phyloP scores from a whole-genome alignment of 352 stramenopile species.

The Pythium brachiatum region DNA sequence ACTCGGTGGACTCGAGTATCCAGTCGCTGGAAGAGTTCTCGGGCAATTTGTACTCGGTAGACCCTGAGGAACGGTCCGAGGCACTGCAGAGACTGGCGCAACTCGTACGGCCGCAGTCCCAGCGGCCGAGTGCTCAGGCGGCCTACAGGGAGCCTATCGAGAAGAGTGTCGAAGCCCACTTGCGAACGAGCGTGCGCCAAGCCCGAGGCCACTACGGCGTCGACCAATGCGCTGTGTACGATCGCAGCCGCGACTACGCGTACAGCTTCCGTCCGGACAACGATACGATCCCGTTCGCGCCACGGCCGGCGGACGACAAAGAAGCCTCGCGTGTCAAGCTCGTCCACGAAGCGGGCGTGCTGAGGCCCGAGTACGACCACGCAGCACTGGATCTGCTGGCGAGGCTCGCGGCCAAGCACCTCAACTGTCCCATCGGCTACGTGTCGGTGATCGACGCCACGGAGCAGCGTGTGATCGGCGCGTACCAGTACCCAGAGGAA shows the following conservation, averaged over 20 bases:
- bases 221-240: slow-evolving; percentile 29
- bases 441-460: slow-evolving; percentile 50
- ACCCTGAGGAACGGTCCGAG: slow-evolving; percentile 30
- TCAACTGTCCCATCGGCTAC: slow-evolving; percentile 52
- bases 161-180: slow-evolving; percentile 37
- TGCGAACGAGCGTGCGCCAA: slow-evolving; percentile 28
- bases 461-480: slow-evolving; percentile 40
- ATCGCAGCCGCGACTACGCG: slow-evolving; percentile 44
- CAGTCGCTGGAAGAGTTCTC: slow-evolving; percentile 29
- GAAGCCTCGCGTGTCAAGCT: slow-evolving; percentile 37
- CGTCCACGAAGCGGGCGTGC: slow-evolving; percentile 43
- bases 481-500: slow-evolving; percentile 37
- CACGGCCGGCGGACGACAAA: slow-evolving; percentile 31
- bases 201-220: slow-evolving; percentile 19
- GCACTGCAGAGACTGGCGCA: slow-evolving; percentile 40
- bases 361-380: slow-evolving; percentile 38
- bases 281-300: slow-evolving; percentile 39
- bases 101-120: slow-evolving; percentile 24
- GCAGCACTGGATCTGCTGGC: slow-evolving; percentile 48
- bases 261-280: slow-evolving; percentile 37
- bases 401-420: slow-evolving; percentile 40
- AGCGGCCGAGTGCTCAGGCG: slow-evolving; percentile 9
- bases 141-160: slow-evolving; percentile 14
- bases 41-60: slow-evolving; percentile 34
- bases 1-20: slow-evolving; percentile 23